Evolutionary conservation across 2,329 filamentous ascomycete genomes (phyloP).

Genomic region (Penicillium fuscoglaucum): DNA sequence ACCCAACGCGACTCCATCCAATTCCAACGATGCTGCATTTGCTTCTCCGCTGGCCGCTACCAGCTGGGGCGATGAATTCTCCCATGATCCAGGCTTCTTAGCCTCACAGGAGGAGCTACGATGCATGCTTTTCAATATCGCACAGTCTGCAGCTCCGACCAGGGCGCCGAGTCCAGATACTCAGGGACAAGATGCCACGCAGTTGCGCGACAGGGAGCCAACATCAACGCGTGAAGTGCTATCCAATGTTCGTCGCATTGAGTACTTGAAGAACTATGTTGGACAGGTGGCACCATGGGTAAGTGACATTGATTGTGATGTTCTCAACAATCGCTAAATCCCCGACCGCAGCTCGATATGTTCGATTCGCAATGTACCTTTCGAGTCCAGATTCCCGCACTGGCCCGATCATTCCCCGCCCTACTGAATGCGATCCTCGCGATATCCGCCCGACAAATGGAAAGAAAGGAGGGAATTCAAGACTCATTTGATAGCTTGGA

Average conservation of each 20-base stretch:
- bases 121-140: conserved; percentile 47
- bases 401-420: conserved; percentile 49
- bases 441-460: conserved; percentile 55
- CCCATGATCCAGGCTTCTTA: conserved; percentile 46
- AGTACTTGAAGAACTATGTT: conserved; percentile 53
- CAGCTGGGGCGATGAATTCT: conserved; percentile 33
- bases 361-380: conserved; percentile 57
- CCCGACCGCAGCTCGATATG: conserved; percentile 53
- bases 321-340: conserved; percentile 1
- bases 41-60: conserved; percentile 19
- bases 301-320: conserved; percentile 4
- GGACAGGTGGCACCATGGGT: conserved; percentile 57
- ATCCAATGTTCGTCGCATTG: conserved; percentile 36
- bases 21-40: conserved; percentile 19
- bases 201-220: conserved; percentile 1
- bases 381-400: conserved; percentile 51
- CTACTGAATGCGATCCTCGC: conserved; percentile 55
- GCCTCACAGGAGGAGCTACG: conserved; percentile 50
- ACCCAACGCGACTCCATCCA: conserved; percentile 12
- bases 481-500: conserved; percentile 53
- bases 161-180: conserved; percentile 40
- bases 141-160: conserved; percentile 47
- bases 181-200: conserved; percentile 16
- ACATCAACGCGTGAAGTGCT: conserved; percentile 25
- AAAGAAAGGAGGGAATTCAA: conserved; percentile 49